These are phyloP conservation scores for Physcia stellaris DNA, from an alignment of 495 filamentous ascomycete species.

Conservation along the genomic window DNA sequence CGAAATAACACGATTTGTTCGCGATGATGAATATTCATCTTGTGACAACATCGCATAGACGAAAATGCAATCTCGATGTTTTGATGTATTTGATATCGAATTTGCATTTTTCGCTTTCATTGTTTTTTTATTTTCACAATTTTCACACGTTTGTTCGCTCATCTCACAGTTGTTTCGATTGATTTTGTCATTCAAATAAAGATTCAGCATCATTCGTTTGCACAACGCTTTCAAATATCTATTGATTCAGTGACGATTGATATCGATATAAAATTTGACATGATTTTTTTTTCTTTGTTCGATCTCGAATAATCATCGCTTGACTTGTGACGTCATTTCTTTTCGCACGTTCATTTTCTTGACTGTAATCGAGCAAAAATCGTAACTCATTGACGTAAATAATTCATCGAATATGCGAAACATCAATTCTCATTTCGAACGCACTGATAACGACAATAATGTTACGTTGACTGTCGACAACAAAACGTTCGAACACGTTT, in stretches of 20 bases:
- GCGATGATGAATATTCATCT: neutral
- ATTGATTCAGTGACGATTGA: neutral
- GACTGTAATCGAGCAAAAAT: conserved; percentile 12
- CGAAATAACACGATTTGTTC: neutral
- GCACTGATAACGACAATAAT: conserved; percentile 14
- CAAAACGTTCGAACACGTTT: conserved; percentile 9
- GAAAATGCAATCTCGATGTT: neutral
- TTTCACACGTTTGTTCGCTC: neutral
- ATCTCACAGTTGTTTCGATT: neutral
- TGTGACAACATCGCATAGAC: neutral
- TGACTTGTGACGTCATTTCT: conserved; percentile 8
- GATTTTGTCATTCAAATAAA: neutral
- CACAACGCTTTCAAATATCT: neutral
- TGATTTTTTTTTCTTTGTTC: neutral
- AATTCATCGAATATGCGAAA: conserved; percentile 13
- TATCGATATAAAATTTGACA: neutral
- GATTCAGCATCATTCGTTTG: neutral
- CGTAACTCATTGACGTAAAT: conserved; percentile 10
- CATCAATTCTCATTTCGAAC: conserved; percentile 16
- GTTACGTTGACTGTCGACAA: neutral
- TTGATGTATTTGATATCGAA: neutral
- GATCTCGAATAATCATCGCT: conserved; percentile 9
- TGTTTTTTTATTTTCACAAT: neutral
- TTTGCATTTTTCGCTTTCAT: neutral
- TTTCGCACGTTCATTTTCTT: conserved; percentile 18